phyloP scores from a whole-genome alignment of 805 yeast species.

The Candida broadrunensis region DNA sequence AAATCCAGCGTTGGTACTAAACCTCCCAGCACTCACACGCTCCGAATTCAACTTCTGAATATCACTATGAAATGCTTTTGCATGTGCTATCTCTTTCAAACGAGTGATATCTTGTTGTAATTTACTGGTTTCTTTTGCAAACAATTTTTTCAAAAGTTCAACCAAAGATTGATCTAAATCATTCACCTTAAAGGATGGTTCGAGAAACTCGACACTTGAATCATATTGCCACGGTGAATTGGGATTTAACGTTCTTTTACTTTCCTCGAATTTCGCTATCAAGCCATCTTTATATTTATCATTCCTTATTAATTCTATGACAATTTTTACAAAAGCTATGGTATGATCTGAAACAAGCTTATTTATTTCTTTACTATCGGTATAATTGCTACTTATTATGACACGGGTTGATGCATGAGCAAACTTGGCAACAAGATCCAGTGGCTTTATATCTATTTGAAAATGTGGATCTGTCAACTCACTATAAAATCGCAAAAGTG shows the following conservation, averaged over 20 bases:
- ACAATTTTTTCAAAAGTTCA: conserved; percentile 44
- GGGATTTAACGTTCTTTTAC: conserved; percentile 3
- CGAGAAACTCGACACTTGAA: conserved; percentile 19
- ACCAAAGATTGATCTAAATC: conserved; percentile 53
- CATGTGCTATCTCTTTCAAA: conserved; percentile 38
- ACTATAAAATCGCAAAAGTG: conserved; percentile 61
- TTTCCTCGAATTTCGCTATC: conserved; percentile 34
- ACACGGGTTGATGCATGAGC: conserved; percentile 53
- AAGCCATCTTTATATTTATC: conserved; percentile 37
- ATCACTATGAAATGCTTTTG: conserved; percentile 37
- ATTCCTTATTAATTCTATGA: conserved; percentile 33
- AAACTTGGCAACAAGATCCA: conserved; percentile 44
- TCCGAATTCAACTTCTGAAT: conserved; percentile 14
- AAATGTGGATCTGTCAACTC: conserved; percentile 50
- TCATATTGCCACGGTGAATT: conserved; percentile 1
- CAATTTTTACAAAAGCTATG: conserved; percentile 30
- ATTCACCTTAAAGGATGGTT: conserved; percentile 50
- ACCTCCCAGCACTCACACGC: conserved; percentile 6
- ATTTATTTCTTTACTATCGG: conserved; percentile 26
- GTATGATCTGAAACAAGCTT: conserved; percentile 35
- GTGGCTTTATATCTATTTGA: conserved; percentile 22
- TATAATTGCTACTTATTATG: conserved; percentile 37
- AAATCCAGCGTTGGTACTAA: conserved; percentile 20
- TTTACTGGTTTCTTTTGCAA: conserved; percentile 43
- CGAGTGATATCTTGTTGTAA: conserved; percentile 54